Evolutionary conservation across 106 monocot genomes (phyloP).

Genomic region (Posidonia australis): DNA sequence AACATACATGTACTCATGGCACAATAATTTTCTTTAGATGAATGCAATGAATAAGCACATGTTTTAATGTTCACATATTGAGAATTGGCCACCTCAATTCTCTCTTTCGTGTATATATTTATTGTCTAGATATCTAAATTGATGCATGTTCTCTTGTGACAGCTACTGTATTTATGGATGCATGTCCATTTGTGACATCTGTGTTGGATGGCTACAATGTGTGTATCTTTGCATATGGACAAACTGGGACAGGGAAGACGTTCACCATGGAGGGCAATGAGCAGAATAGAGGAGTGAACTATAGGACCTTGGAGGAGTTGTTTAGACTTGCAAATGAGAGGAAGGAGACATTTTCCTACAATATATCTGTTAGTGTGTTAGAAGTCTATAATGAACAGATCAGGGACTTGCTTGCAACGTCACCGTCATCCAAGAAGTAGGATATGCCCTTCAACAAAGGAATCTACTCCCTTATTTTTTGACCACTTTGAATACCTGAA

Average conservation of each 20-base stretch:
- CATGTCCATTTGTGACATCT: slow-evolving; percentile 47
- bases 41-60: too few species aligned
- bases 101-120: too few species aligned
- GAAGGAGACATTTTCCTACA: slow-evolving; percentile 50
- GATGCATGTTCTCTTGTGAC: too few species aligned
- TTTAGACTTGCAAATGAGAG: slow-evolving; percentile 56
- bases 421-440: slow-evolving; percentile 80
- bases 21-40: too few species aligned
- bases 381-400: slow-evolving; percentile 94
- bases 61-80: too few species aligned
- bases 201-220: slow-evolving; percentile 81
- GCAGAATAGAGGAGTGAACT: slow-evolving; percentile 59
- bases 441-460: too few species aligned
- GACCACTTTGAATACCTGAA: not conserved
- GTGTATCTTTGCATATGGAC: slow-evolving; percentile 85
- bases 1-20: too few species aligned
- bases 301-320: slow-evolving; percentile 74
- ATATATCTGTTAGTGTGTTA: slow-evolving; percentile 74
- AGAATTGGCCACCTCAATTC: too few species aligned
- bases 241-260: slow-evolving; percentile 84
- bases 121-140: too few species aligned
- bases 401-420: slow-evolving; percentile 57
- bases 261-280: slow-evolving; percentile 55
- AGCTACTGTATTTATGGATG: slow-evolving; percentile 38
- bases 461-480: too few species aligned